These are phyloP conservation scores for Trichosporon sp. DNA, from an alignment of 1,284 basidiomycete species.

Conservation along the genomic window DNA sequence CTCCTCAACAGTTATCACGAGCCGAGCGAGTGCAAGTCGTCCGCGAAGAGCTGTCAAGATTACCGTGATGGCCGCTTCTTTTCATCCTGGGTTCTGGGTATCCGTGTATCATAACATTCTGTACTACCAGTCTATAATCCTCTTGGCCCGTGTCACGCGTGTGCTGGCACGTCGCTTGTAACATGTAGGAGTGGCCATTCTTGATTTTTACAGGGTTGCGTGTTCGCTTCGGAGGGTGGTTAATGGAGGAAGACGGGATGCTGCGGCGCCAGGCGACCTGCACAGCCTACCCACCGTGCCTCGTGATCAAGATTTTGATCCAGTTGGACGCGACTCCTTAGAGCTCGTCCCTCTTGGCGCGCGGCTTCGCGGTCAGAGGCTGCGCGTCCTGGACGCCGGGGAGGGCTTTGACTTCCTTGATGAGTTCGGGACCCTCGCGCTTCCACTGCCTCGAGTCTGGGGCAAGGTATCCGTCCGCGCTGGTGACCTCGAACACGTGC, in stretches of 20 bases:
- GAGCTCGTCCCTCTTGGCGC: constrained; percentile 47
- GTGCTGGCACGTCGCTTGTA: constrained; percentile 2
- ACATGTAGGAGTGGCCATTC: not conserved
- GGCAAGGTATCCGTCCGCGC: constrained; percentile 4
- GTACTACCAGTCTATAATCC: not conserved
- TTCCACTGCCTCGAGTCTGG: constrained; percentile 26
- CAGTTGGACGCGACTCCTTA: constrained; percentile 21
- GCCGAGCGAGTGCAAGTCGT: constrained; percentile 55
- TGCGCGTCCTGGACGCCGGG: constrained; percentile 42
- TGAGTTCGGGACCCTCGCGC: constrained; percentile 25
- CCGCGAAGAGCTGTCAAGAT: constrained; percentile 44
- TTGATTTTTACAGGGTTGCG: not conserved
- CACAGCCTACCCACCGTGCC: not conserved
- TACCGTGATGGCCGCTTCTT: constrained; percentile 17
- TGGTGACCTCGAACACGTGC: constrained; percentile 47
- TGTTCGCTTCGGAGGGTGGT: not conserved
- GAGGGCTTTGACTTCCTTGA: constrained; percentile 34
- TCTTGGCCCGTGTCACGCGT: not conserved
- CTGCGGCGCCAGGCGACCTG: not conserved
- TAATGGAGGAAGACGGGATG: not conserved
- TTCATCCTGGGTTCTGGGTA: not conserved
- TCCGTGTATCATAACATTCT: not conserved
- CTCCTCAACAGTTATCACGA: constrained; percentile 48
- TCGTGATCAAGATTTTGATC: not conserved
- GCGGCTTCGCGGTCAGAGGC: constrained; percentile 43